Evolutionary conservation across 352 stramenopile species (phyloP).

Genomic region (Pythium sp.): DNA sequence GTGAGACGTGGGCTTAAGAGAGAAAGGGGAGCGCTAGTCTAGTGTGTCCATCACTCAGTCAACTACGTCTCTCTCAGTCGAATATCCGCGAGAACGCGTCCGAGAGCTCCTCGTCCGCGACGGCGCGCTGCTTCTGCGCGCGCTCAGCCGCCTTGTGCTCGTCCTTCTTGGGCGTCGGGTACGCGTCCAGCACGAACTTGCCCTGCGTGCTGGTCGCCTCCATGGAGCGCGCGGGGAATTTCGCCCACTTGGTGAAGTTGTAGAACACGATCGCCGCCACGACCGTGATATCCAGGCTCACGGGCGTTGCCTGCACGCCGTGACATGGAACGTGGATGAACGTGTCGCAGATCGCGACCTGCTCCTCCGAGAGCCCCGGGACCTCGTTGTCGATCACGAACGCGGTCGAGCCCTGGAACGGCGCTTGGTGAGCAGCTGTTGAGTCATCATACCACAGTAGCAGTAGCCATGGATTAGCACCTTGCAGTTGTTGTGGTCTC

Average conservation of each 20-base stretch:
- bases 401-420: conserved; percentile 51
- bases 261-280: conserved; percentile 64
- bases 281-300: conserved; percentile 62
- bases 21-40: not conserved
- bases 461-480: not conserved
- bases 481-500: not conserved
- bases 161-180: conserved; percentile 43
- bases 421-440: conserved; percentile 42
- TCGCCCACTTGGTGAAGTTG: conserved; percentile 58
- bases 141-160: conserved; percentile 43
- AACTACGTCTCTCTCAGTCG: conserved; percentile 18
- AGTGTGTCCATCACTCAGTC: not conserved
- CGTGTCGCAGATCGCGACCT: conserved; percentile 61
- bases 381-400: conserved; percentile 82
- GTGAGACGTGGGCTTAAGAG: not conserved
- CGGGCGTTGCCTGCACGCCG: conserved; percentile 29
- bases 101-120: conserved; percentile 39
- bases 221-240: conserved; percentile 56
- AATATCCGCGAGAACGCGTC: conserved; percentile 53
- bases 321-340: conserved; percentile 65
- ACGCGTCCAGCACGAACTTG: conserved; percentile 74
- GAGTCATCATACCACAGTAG: not conserved
- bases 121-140: conserved; percentile 45
- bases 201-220: conserved; percentile 65
- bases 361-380: conserved; percentile 48